Conservation (phyloP, 192 early-diverging fungal species). For the Podila horticola region DNA sequence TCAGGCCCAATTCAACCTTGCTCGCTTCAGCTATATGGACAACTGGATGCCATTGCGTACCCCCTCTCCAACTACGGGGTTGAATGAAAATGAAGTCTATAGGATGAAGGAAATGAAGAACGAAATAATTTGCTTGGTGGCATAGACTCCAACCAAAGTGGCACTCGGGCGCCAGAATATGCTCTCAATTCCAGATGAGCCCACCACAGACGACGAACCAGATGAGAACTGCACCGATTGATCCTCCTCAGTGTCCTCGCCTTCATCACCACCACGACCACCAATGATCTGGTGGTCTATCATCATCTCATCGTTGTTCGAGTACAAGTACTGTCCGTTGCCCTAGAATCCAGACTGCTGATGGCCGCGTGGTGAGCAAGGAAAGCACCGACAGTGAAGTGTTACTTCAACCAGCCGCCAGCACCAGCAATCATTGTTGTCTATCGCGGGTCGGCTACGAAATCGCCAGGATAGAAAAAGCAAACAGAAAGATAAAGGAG, state of each 20-base stretch:
- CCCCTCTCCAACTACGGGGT: too few species aligned
- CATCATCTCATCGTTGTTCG: constrained; percentile 5
- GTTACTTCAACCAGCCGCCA: too few species aligned
- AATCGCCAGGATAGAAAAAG: too few species aligned
- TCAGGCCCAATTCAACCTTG: too few species aligned
- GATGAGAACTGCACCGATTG: constrained; percentile 3
- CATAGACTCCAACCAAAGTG: constrained; percentile 15
- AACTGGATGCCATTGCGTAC: too few species aligned
- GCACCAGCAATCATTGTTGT: too few species aligned
- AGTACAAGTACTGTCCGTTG: constrained; percentile 6
- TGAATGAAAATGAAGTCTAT: not conserved
- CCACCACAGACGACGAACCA: constrained; percentile 1
- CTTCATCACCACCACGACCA: not conserved
- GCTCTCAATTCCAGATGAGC: not conserved
- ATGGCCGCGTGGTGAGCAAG: too few species aligned
- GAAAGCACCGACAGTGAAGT: too few species aligned
- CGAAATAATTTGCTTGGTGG: constrained; percentile 11
- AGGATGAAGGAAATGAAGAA: not conserved
- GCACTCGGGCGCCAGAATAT: constrained; percentile 28
- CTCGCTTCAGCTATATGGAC: too few species aligned
- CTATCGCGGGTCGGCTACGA: too few species aligned
- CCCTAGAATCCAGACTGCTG: not conserved
- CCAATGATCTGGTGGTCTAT: constrained; percentile 1
- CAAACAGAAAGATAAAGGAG: too few species aligned
- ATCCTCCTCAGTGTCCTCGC: constrained; percentile 16